Conservation (phyloP, 23 red algal genomes). For the Gracilaria domingensis region DNA sequence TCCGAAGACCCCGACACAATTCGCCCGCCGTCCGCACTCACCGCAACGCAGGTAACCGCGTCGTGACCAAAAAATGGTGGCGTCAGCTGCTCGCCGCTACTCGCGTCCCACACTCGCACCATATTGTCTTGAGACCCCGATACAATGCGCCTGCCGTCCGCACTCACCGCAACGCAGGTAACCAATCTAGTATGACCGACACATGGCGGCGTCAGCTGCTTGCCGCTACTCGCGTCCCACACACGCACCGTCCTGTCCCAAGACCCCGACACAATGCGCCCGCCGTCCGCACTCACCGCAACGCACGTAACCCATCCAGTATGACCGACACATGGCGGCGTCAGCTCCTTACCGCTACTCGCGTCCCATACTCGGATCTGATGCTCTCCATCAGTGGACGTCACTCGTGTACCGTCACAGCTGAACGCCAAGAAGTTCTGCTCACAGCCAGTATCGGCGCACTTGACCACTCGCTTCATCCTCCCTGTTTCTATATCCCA, state of each 20-base stretch:
- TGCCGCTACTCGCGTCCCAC: too few relatives aligned
- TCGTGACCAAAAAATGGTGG: not conserved
- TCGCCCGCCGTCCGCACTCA: too few relatives aligned
- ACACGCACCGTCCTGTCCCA: too few relatives aligned
- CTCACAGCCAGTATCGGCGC: not conserved
- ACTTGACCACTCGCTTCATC: slow-evolving; percentile 6
- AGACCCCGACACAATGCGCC: too few relatives aligned
- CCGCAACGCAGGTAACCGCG: not conserved
- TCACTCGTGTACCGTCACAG: slow-evolving; percentile 6
- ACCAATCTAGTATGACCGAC: too few relatives aligned
- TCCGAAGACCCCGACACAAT: too few relatives aligned
- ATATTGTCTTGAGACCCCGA: slow-evolving; percentile 15
- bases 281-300: too few relatives aligned
- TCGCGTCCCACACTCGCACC: slow-evolving; percentile 18
- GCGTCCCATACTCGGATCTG: not conserved
- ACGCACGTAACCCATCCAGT: not conserved
- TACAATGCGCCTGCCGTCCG: too few relatives aligned
- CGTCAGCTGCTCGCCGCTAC: not conserved
- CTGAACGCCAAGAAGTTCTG: not conserved
- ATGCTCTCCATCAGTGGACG: not conserved
- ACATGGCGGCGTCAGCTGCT: too few relatives aligned
- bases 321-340: slow-evolving; percentile 22
- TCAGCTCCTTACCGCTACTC: not conserved
- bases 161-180: too few relatives aligned
- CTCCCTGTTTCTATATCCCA: not conserved